Percentiles rank a stretch among this genome's conserved stretches.
Conservation (phyloP, 1,284 basidiomycete genomes). For the Lentinula novae-zelandiae region DNA sequence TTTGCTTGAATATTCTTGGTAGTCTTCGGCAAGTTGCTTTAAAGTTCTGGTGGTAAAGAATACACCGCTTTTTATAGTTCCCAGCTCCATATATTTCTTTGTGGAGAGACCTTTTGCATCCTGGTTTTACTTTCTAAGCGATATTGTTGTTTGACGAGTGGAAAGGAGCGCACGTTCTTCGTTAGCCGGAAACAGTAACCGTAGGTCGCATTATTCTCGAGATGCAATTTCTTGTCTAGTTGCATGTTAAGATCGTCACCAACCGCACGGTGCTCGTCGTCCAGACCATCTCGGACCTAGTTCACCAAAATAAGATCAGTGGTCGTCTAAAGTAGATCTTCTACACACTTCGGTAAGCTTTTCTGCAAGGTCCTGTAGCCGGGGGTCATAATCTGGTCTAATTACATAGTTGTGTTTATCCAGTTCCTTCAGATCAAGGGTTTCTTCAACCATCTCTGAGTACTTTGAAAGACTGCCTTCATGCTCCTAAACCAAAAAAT, state of each 20-base stretch:
- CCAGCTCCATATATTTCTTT: conserved; percentile 81
- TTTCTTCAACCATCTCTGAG: conserved; percentile 93
- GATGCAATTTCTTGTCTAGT: conserved; percentile 92
- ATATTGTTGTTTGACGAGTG: not conserved
- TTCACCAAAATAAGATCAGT: not conserved
- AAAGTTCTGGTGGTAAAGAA: conserved; percentile 88
- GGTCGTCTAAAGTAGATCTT: not conserved
- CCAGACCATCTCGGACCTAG: conserved; percentile 75
- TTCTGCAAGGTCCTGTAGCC: conserved; percentile 67
- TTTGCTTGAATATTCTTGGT: conserved; percentile 62
- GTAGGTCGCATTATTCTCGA: conserved; percentile 90
- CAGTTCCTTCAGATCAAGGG: conserved; percentile 88
- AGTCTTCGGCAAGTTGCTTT: conserved; percentile 73
- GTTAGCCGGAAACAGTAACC: conserved; percentile 95
- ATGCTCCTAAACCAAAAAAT: conserved; percentile 45
- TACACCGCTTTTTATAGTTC: conserved; percentile 84
- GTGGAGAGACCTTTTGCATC: conserved; percentile 75
- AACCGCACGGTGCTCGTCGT: conserved; percentile 76
- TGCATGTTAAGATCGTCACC: conserved; percentile 81
- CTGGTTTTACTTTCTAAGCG: conserved; percentile 34
- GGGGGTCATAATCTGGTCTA: conserved; percentile 86
- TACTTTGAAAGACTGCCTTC: conserved; percentile 71
- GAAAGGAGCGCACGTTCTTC: conserved; percentile 68
- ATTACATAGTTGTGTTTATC: conserved; percentile 87
- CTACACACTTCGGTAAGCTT: conserved; percentile 56